Evolutionary conservation across 139 green algal genomes (phyloP).

Genomic region (Tetraselmis striata): DNA sequence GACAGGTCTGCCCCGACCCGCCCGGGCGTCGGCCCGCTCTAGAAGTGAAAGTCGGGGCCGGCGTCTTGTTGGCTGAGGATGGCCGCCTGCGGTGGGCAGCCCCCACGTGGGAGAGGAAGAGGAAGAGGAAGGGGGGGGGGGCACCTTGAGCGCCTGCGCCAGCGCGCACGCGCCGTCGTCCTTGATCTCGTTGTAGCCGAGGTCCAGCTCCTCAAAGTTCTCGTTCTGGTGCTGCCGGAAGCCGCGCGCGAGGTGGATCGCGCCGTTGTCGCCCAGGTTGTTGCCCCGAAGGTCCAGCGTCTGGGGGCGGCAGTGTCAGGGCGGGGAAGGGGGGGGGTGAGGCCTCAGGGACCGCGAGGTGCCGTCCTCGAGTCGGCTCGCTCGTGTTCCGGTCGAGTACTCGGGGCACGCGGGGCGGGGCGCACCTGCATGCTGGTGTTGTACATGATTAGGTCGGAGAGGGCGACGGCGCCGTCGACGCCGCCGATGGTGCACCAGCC

Average conservation of each 20-base stretch:
- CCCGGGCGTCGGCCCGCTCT: no score
- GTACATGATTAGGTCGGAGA: conserved; percentile 90
- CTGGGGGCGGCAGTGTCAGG: conserved; percentile 3
- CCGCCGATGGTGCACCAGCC: conserved; percentile 95
- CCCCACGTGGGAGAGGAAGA: no score
- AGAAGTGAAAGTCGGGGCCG: no score
- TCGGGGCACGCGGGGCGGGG: no score
- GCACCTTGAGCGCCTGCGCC: conserved; percentile 57
- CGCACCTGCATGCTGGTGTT: conserved; percentile 59
- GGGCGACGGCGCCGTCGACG: conserved; percentile 58
- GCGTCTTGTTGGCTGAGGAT: no score
- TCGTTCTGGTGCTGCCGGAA: conserved; percentile 64
- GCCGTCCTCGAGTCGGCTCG: no score
- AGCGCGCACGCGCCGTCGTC: conserved; percentile 93
- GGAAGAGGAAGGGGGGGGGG: no score
- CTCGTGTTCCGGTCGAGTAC: no score
- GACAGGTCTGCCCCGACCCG: no score
- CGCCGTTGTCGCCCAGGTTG: conserved; percentile 75
- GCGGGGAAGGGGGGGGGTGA: conserved; percentile 1
- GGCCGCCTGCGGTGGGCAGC: no score
- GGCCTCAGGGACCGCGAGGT: no score
- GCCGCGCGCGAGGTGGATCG: conserved; percentile 45
- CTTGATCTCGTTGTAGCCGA: conserved; percentile 99
- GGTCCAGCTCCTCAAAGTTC: conserved; percentile 78
- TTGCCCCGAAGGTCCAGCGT: conserved; percentile 91